Percentiles rank a stretch among this genome's conserved stretches.
phyloP scores from a whole-genome alignment of 352 stramenopile genomes.

The Aphanomyces cochlioides region DNA sequence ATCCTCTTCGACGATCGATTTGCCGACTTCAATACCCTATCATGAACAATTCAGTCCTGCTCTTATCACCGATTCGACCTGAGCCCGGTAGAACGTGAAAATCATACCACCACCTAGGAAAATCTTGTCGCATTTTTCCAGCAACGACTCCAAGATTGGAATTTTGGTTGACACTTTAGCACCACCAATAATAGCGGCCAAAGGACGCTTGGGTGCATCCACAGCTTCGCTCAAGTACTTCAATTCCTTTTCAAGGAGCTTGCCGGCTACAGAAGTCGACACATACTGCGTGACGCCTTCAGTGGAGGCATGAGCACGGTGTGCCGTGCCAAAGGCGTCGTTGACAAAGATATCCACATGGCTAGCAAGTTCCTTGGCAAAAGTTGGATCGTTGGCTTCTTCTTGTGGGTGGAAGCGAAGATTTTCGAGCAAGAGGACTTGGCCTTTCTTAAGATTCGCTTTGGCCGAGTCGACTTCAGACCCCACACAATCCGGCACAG shows the following conservation, averaged over 20 bases:
- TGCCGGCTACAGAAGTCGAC: slow-evolving; percentile 89
- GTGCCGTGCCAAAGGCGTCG: slow-evolving; percentile 97
- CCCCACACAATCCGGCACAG: slow-evolving; percentile 95
- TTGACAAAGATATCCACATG: slow-evolving; percentile 96
- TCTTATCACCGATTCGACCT: slow-evolving; percentile 36
- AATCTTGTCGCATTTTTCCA: slow-evolving; percentile 96
- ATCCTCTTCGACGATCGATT: slow-evolving; percentile 93
- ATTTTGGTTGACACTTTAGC: slow-evolving; percentile 95
- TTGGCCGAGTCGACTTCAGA: slow-evolving; percentile 83
- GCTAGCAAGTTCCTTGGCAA: slow-evolving; percentile 93
- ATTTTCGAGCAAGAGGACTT: slow-evolving; percentile 92
- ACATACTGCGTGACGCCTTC: slow-evolving; percentile 96
- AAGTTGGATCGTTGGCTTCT: slow-evolving; percentile 93
- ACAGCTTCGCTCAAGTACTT: slow-evolving; percentile 92
- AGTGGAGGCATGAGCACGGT: slow-evolving; percentile 97
- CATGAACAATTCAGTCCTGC: neutral
- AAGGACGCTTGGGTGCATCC: slow-evolving; percentile 85
- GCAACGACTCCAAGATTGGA: slow-evolving; percentile 92
- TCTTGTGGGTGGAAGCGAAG: slow-evolving; percentile 98
- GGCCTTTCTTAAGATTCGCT: slow-evolving; percentile 78
- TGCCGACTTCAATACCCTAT: slow-evolving; percentile 91
- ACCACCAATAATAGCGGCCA: slow-evolving; percentile 94
- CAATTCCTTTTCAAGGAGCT: slow-evolving; percentile 97
- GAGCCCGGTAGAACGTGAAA: slow-evolving; percentile 97
- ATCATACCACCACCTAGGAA: slow-evolving; percentile 96